Base-by-base conservation (phyloP, 495 filamentous ascomycete species). In the Usnea hakonensis region DNA sequence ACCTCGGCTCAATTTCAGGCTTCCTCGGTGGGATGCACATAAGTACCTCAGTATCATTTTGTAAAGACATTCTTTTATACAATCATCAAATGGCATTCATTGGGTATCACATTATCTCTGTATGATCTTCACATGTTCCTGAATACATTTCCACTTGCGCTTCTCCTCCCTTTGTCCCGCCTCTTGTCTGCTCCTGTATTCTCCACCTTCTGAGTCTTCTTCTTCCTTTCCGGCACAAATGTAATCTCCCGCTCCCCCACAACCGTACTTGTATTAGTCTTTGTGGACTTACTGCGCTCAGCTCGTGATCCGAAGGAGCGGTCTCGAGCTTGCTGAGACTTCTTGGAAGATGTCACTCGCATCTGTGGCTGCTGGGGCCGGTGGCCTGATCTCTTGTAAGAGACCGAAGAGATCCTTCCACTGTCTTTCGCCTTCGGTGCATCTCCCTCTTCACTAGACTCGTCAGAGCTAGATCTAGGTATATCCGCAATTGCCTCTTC, bases 201-300 rank as follows among this genome's bases (percentile, higher is more conserved):
- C 28, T 60, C 59, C 14, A 50, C 46, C 33, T 61, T 40, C 52
- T 67, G 43, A 35, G 48, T 57, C 69, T 81, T 85, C 58, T 74
- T 82, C 64, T 81, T 86, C 44, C 75, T 79, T 43, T 79, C 76
- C 23, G 89, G 89, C 59, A 85, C 84, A 77, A 97, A 97, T 23
- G 90, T 90, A 55, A 97, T 77, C 71, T 94, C 84, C 68, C 87
- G 81, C 73, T 97, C 95, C 13, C 95, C 94, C 30, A 89, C 84
- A 3, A 88, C 82, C 23, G 83, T 83, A 44, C 78, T 77, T 5
- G 72, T 74, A 35, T 70, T 74, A 38, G 77, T 68, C 53, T 80
- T 82, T 0, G 70, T 69, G 16, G 58, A 64, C 46, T 76, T 79
- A 68, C 81, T 76, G 37, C 77, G 76, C 44, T 82, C 78, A 2